These are phyloP conservation scores for Xylaria sp. DNA, from an alignment of 2,329 filamentous ascomycete genomes.

Conservation along the genomic window DNA sequence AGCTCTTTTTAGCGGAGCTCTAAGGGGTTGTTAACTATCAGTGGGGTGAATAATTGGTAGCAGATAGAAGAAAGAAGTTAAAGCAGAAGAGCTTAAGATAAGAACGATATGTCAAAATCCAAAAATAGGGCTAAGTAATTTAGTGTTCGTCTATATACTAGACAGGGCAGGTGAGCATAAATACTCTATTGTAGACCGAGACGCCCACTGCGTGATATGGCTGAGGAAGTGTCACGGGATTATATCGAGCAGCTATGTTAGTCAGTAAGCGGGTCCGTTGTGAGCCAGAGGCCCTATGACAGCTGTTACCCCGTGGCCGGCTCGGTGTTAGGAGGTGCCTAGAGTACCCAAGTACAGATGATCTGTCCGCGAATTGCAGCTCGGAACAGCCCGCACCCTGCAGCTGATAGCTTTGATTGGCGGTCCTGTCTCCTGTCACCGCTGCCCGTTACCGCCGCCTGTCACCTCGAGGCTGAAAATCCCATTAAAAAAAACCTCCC, in stretches of 20 bases:
- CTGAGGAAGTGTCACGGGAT: constrained; percentile 31
- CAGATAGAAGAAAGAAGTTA: neutral
- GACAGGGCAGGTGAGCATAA: constrained; percentile 10
- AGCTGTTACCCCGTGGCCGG: constrained; percentile 25
- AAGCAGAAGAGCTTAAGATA: neutral
- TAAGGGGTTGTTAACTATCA: neutral
- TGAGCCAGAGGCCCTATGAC: constrained; percentile 23
- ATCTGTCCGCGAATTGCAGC: neutral
- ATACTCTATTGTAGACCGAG: constrained; percentile 15
- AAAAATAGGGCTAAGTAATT: neutral
- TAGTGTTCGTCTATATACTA: neutral
- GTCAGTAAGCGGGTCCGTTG: constrained; percentile 1
- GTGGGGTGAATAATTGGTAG: neutral
- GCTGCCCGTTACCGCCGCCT: constrained; percentile 8
- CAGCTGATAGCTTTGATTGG: neutral
- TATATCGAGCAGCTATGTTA: constrained; percentile 8
- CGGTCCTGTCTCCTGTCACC: no score
- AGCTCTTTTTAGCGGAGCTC: neutral
- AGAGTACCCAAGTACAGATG: neutral
- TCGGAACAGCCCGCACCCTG: constrained; percentile 15
- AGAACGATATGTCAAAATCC: neutral
- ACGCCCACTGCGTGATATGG: constrained; percentile 24
- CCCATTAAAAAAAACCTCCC: constrained; percentile 24
- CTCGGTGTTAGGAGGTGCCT: neutral
- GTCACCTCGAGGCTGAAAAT: constrained; percentile 41